These are phyloP conservation scores for Quercus berberidifolia DNA, from an alignment of 306 rosid species.

Conservation along the genomic window DNA sequence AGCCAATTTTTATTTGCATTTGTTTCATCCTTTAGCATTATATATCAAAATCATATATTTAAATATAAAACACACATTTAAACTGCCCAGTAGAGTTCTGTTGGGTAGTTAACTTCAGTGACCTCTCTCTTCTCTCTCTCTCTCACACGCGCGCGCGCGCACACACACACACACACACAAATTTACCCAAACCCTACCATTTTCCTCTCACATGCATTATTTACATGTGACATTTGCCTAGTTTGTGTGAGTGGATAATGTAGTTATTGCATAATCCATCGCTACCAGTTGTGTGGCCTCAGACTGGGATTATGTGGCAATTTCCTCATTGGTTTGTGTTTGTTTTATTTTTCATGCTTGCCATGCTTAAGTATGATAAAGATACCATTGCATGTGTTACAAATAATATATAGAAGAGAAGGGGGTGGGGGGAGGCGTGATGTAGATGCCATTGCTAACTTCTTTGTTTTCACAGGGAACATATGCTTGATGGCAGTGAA, in stretches of 20 bases:
- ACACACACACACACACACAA: too few relatives aligned
- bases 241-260: not conserved
- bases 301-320: not conserved
- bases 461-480: slow-evolving; percentile 46
- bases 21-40: not conserved
- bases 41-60: not conserved
- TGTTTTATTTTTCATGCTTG: not conserved
- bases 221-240: not conserved
- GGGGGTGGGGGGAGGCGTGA: not conserved
- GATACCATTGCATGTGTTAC: not conserved
- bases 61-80: not conserved
- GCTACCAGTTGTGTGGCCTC: not conserved
- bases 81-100: not conserved
- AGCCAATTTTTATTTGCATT: not conserved
- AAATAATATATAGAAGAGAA: not conserved
- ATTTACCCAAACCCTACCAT: not conserved
- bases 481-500: slow-evolving; percentile 41
- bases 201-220: not conserved
- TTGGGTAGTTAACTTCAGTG: not conserved
- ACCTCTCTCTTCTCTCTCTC: not conserved
- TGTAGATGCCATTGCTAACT: slow-evolving; percentile 1
- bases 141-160: not conserved
- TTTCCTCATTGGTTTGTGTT: slow-evolving; percentile 5
- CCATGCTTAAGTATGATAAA: not conserved
- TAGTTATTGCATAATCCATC: not conserved